Evolutionary conservation across 371 early-diverging fungal genomes (phyloP).

Genomic region (Circinella umbellata): DNA sequence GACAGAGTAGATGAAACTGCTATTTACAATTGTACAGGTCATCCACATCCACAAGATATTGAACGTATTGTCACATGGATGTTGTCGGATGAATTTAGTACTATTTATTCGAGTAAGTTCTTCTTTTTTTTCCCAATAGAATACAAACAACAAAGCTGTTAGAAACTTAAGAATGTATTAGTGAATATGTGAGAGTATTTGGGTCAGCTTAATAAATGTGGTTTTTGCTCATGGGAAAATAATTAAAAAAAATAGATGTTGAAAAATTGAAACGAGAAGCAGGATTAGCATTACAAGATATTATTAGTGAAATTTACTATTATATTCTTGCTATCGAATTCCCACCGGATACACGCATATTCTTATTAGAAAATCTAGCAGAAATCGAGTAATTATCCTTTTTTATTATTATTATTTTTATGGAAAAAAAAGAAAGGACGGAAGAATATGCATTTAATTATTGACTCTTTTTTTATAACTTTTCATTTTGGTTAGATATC

Average conservation of each 20-base stretch:
- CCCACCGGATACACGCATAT: slow-evolving; percentile 66
- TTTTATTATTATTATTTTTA: background rate
- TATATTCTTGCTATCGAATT: slow-evolving; percentile 69
- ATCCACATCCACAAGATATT: slow-evolving; percentile 90
- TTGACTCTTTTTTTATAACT: background rate
- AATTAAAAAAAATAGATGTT: slow-evolving; percentile 55
- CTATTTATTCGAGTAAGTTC: slow-evolving; percentile 71
- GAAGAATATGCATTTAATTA: background rate
- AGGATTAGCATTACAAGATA: slow-evolving; percentile 90
- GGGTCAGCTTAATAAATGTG: background rate
- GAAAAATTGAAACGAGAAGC: slow-evolving; percentile 75
- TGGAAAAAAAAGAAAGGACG: background rate
- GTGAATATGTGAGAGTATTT: background rate
- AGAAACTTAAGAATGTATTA: background rate
- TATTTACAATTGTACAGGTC: slow-evolving; percentile 91
- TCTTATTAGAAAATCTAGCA: slow-evolving; percentile 79
- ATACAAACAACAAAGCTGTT: no score
- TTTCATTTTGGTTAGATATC: slow-evolving; percentile 53
- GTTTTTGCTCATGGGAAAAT: background rate
- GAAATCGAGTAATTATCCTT: slow-evolving; percentile 83
- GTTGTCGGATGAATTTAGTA: slow-evolving; percentile 79
- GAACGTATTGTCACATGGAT: slow-evolving; percentile 80
- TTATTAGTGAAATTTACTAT: slow-evolving; percentile 77
- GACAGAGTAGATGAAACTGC: slow-evolving; percentile 74
- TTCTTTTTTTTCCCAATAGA: background rate